These are phyloP conservation scores for Phycomyces nitens DNA, from an alignment of 192 early-diverging fungal species.

Conservation along the genomic window DNA sequence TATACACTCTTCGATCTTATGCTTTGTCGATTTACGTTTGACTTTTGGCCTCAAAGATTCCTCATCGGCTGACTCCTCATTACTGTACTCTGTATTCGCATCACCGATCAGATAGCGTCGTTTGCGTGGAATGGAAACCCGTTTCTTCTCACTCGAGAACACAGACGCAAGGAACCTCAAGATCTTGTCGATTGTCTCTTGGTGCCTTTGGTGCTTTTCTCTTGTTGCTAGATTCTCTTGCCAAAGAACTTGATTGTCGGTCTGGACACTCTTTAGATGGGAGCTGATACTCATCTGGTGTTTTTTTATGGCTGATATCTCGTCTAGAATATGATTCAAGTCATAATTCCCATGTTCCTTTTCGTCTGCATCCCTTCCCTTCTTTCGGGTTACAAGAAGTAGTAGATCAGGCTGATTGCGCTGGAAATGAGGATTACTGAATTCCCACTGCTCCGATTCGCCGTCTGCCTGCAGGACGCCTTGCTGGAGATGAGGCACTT, in stretches of 20 bases:
- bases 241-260: constrained; percentile 89
- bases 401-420: constrained; percentile 88
- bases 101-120: constrained; percentile 43
- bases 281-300: constrained; percentile 89
- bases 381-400: constrained; percentile 83
- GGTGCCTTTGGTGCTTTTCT: constrained; percentile 82
- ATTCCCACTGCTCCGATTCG: constrained; percentile 85
- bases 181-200: constrained; percentile 94
- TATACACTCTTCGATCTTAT: background rate
- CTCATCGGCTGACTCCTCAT: too few species aligned
- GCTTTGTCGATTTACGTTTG: background rate
- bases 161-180: constrained; percentile 88
- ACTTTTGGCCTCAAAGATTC: background rate
- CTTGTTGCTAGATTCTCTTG: constrained; percentile 70
- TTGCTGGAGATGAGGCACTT: constrained; percentile 89
- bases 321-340: constrained; percentile 60
- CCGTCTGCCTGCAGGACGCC: constrained; percentile 78
- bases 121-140: constrained; percentile 48
- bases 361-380: constrained; percentile 45
- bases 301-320: constrained; percentile 87
- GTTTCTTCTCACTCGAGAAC: constrained; percentile 63
- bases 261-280: constrained; percentile 84
- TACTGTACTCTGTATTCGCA: background rate
- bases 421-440: constrained; percentile 87
- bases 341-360: constrained; percentile 55